Evolutionary conservation across 768 basidiomycete genomes (phyloP), one percentile per base, ranked within the genome.

Genomic region (Mycena floridula): DNA sequence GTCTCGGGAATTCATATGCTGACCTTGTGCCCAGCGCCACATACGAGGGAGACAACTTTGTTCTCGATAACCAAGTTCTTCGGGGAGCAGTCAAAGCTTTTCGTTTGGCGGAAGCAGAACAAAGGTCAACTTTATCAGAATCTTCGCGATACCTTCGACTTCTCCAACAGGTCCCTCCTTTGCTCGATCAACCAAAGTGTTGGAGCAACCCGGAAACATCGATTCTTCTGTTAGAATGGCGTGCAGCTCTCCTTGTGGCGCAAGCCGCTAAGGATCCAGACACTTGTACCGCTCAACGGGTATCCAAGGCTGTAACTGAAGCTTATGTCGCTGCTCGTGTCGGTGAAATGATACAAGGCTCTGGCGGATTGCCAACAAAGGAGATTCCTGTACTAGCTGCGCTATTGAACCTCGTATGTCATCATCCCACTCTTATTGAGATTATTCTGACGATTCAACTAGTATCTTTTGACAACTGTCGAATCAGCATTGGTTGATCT

Each of bases 11-110:
- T 27, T 42, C 82, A 1, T 85, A 85, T 50, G 80, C 78, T 3
- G 77, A 83, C 57, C 77, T 78, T 50, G 65, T 85, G 2, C 83
- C 85, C 0, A 70, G 73, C 42, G 75, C 70, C 21, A 86, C 85
- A 79, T 87, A 76, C 50, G 86, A 89, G 63, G 85, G 86, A 12
- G 87, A 89, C 54, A 89, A 89, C 56, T 88, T 74, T 48, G 81
- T 88, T 5, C 70, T 89, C 9, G 81, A 85, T 51, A 71, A 77
- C 39, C 87, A 89, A 61, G 84, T 86, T 25, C 77, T 85, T 25
- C 76, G 84, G 20, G 77, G 82, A 0, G 82, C 83, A 3, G 61
- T 85, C 24, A 89, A 86, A 52, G 71, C 82, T 0, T 73, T 72
- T 54, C 64, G 59, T 15, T 53, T 48, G 13, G 55, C 76, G 6